Evolutionary conservation across 257 asterid species (phyloP).

Genomic region (Solanum neorickii): DNA sequence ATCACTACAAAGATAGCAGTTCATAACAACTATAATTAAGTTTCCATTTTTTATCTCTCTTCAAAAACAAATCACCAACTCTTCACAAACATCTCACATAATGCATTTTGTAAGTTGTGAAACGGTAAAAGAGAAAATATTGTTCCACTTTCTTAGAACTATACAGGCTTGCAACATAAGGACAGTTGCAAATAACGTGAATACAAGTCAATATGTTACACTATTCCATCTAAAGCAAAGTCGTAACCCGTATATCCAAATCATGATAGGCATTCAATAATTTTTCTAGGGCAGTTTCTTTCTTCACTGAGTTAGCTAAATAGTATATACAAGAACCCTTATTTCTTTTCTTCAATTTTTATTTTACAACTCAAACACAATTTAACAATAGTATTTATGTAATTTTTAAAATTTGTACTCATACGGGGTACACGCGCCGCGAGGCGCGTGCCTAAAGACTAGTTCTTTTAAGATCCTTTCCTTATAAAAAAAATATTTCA

Average conservation of each 20-base stretch:
- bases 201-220: neutral
- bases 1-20: neutral
- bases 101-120: neutral
- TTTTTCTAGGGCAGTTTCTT: neutral
- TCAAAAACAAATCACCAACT: neutral
- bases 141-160: neutral
- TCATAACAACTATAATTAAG: neutral
- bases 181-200: neutral
- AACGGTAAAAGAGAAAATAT: neutral
- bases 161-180: neutral
- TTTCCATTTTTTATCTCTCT: neutral
- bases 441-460: neutral
- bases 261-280: neutral
- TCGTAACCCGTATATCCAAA: neutral
- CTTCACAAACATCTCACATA: neutral
- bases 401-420: neutral
- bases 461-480: neutral
- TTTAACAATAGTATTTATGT: neutral
- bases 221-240: neutral
- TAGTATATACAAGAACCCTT: neutral
- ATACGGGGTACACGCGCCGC: neutral
- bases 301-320: neutral
- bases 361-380: neutral
- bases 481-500: neutral
- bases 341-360: neutral